These are phyloP conservation scores for Colletotrichum sidae DNA, from an alignment of 2,329 filamentous ascomycete species.

Conservation along the genomic window DNA sequence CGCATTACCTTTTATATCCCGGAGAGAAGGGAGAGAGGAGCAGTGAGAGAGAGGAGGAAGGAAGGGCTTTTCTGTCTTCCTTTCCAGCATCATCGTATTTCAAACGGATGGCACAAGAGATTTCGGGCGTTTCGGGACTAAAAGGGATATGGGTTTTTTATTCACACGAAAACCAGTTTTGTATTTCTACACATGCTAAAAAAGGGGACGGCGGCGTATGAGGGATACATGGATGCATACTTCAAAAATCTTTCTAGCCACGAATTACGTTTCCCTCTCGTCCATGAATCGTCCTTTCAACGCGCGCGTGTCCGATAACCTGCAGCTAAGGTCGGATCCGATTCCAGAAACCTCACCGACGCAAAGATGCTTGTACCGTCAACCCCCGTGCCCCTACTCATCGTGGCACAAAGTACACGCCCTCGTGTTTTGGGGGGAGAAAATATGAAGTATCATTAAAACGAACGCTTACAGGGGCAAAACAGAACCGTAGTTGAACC, in stretches of 20 bases:
- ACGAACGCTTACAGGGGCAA: conserved; percentile 33
- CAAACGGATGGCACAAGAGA: conserved; percentile 10
- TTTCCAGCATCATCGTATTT: conserved; percentile 19
- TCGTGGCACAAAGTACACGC: background rate
- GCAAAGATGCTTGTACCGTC: no score
- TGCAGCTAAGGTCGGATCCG: no score
- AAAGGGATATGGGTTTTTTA: background rate
- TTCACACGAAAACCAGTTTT: background rate
- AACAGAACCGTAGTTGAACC: conserved; percentile 29
- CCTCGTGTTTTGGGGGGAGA: conserved; percentile 12
- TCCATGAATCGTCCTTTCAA: background rate
- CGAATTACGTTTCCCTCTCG: conserved; percentile 5
- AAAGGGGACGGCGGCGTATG: conserved; percentile 31
- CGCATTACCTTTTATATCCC: background rate
- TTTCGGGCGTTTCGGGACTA: conserved; percentile 18
- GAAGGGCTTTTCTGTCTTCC: background rate
- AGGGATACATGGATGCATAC: conserved; percentile 33
- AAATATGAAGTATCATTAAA: conserved; percentile 28
- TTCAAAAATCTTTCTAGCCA: conserved; percentile 33
- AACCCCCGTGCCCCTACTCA: background rate
- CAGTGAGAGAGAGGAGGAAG: background rate
- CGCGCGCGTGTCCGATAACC: background rate
- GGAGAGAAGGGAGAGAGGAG: background rate
- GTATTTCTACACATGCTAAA: conserved; percentile 13
- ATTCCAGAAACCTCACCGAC: no score